These are phyloP conservation scores for Petasospora rhodanensis DNA, from an alignment of 1,139 yeast species.

Conservation along the genomic window DNA sequence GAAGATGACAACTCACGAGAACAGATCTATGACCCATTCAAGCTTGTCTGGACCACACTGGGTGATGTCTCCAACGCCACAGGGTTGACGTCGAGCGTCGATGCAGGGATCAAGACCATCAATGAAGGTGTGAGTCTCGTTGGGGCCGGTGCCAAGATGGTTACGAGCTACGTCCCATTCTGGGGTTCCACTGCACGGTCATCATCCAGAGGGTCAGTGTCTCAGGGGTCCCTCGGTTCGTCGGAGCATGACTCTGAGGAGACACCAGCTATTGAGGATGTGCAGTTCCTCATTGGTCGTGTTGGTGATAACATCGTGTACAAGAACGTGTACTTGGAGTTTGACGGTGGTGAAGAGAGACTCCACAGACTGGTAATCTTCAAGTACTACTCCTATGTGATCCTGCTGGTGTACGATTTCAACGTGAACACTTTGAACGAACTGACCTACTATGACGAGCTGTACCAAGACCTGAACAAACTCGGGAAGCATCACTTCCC, in stretches of 20 bases:
- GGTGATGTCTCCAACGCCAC: conserved; percentile 21
- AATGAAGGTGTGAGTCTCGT: conserved; percentile 7
- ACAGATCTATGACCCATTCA: conserved; percentile 25
- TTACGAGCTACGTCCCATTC: conserved; percentile 19
- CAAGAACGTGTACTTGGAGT: conserved; percentile 19
- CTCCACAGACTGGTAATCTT: conserved; percentile 17
- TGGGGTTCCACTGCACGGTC: conserved; percentile 1
- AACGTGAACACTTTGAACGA: conserved; percentile 16
- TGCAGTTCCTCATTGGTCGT: conserved; percentile 16
- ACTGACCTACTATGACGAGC: conserved; percentile 10
- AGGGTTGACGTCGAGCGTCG: conserved; percentile 21
- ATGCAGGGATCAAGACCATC: conserved; percentile 10
- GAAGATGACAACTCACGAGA: conserved; percentile 7
- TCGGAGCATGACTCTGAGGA: not conserved
- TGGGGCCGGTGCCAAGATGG: conserved; percentile 7
- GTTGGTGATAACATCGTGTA: conserved; percentile 11
- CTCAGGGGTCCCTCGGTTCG: not conserved
- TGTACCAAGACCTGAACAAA: conserved; percentile 5
- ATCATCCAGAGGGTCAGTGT: not conserved
- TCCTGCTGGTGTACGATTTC: conserved; percentile 19
- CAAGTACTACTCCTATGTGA: conserved; percentile 8
- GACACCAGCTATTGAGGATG: conserved; percentile 1
- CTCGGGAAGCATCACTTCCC: conserved; percentile 4
- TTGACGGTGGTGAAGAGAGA: conserved; percentile 12
- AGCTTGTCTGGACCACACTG: conserved; percentile 18